Evolutionary conservation across 257 asterid genomes (phyloP).

Genomic region (Nicotiana attenuata): DNA sequence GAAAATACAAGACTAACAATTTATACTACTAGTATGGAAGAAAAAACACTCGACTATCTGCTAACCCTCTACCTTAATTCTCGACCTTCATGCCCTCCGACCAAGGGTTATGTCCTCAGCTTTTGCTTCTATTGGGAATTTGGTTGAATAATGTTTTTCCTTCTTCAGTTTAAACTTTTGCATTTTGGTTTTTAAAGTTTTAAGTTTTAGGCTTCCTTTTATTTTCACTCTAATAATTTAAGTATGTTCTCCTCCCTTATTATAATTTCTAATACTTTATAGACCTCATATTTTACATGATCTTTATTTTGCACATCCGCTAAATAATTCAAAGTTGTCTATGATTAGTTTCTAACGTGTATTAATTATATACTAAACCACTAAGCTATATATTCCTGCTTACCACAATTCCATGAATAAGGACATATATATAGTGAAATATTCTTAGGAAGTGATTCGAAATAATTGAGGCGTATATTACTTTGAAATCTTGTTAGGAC

Average conservation of each 20-base stretch:
- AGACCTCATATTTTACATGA: not conserved
- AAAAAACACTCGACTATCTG: rapidly evolving
- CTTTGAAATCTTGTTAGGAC: not conserved
- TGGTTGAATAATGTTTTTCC: not conserved
- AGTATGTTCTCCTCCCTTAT: not conserved
- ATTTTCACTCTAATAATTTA: not conserved
- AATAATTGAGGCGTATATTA: not conserved
- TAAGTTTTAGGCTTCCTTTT: not conserved
- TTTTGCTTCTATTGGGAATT: not conserved
- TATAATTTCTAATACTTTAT: not conserved
- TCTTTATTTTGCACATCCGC: not conserved
- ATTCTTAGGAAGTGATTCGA: not conserved
- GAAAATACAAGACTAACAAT: too few species aligned
- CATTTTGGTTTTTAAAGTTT: not conserved
- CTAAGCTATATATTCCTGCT: not conserved
- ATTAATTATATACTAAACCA: not conserved
- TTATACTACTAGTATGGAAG: too few species aligned
- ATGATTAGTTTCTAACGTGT: not conserved
- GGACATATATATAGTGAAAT: not conserved
- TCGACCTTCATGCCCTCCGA: too few species aligned
- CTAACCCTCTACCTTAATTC: too few species aligned
- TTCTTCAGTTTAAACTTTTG: not conserved
- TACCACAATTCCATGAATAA: not conserved
- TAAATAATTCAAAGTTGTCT: not conserved
- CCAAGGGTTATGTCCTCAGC: too few species aligned